phyloP scores from a whole-genome alignment of 202 grass and related monocot genomes.

The Panicum hallii region DNA sequence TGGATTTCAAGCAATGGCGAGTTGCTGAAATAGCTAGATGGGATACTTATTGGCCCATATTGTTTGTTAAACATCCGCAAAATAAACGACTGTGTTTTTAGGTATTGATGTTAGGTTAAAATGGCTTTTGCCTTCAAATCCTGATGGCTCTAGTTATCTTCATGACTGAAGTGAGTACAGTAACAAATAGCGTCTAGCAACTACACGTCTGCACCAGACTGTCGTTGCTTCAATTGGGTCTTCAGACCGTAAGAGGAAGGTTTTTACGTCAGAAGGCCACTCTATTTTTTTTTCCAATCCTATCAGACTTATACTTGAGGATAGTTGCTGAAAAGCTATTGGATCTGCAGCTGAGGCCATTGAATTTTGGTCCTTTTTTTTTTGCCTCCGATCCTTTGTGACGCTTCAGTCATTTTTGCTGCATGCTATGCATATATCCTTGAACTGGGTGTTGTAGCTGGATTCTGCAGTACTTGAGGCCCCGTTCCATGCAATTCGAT shows the following conservation, averaged over 20 bases:
- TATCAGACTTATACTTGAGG: background rate
- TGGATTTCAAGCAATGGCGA: background rate
- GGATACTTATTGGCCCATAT: background rate
- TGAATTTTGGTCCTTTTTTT: background rate
- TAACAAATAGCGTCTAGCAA: no score
- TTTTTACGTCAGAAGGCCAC: background rate
- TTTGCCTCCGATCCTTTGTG: background rate
- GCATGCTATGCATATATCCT: background rate
- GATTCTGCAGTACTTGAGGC: background rate
- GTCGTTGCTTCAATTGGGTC: background rate
- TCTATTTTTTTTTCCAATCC: background rate
- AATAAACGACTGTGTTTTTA: background rate
- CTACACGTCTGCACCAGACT: no score
- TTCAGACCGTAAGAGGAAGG: background rate
- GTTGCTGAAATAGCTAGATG: slow-evolving; percentile 3
- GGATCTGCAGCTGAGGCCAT: background rate
- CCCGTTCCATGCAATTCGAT: background rate
- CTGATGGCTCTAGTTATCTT: background rate
- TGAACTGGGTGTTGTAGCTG: background rate
- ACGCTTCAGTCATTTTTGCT: background rate
- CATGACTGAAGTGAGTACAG: background rate
- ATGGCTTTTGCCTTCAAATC: background rate
- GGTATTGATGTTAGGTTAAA: background rate
- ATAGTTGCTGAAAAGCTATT: slow-evolving; percentile 2
- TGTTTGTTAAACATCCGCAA: background rate